Conservation (phyloP, 345 rosid genomes). For the Clarkia xantiana region DNA sequence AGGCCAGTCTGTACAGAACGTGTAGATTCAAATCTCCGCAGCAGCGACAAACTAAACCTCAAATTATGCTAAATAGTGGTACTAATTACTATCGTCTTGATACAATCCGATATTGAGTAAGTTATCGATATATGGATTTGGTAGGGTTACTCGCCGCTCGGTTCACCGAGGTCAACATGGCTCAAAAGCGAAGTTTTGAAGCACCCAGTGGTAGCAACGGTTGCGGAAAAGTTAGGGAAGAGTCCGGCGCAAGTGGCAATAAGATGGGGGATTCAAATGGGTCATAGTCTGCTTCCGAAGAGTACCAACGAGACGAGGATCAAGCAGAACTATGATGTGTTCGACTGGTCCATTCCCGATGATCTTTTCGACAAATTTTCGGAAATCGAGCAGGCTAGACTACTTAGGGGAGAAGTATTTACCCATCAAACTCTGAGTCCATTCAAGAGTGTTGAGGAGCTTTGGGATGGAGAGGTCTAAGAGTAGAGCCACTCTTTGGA, state of each 20-base stretch:
- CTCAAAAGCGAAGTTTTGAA: conserved; percentile 49
- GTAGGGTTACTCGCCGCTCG: conserved; percentile 80
- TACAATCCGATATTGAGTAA: no score
- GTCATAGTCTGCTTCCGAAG: conserved; percentile 74
- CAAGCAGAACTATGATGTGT: conserved; percentile 60
- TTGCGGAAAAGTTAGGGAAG: conserved; percentile 57
- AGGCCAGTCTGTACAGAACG: no score
- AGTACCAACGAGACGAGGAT: conserved; percentile 54
- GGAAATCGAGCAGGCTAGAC: conserved; percentile 66
- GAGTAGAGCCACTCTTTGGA: background rate
- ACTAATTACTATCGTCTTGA: no score
- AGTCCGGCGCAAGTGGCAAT: conserved; percentile 72
- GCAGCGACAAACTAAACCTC: no score
- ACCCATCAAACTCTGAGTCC: conserved; percentile 39
- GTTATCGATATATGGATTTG: background rate
- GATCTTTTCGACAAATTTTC: conserved; percentile 48
- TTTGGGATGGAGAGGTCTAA: conserved; percentile 82
- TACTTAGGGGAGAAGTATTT: conserved; percentile 41
- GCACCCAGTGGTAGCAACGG: conserved; percentile 27
- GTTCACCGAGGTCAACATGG: conserved; percentile 65
- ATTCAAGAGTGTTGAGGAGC: conserved; percentile 50
- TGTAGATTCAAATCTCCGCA: no score
- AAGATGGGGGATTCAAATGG: conserved; percentile 88
- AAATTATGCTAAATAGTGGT: no score
- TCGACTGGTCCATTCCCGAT: conserved; percentile 59